phyloP scores from a whole-genome alignment of 345 rosid genomes.

The Eucalyptus marginata region DNA sequence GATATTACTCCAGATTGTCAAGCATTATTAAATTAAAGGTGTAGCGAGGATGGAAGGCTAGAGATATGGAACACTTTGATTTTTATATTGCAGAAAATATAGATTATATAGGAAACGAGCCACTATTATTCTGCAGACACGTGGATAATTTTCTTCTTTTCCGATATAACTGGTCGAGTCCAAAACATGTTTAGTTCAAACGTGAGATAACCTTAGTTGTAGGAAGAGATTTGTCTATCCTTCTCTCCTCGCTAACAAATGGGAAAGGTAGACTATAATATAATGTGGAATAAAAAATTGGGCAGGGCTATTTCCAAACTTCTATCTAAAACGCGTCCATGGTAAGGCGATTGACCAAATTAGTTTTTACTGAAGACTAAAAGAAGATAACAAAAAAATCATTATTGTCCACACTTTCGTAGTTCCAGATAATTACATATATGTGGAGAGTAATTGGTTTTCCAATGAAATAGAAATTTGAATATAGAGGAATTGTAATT shows the following conservation, averaged over 20 bases:
- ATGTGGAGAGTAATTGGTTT: not conserved
- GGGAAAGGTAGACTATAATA: not conserved
- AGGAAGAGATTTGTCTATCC: not conserved
- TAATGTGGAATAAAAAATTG: not conserved
- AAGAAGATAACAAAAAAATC: not conserved
- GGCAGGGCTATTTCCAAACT: not conserved
- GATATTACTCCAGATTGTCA: not conserved
- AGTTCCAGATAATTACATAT: not conserved
- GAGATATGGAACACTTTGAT: not conserved
- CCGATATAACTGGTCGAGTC: not conserved
- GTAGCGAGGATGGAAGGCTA: not conserved
- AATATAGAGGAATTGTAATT: not conserved
- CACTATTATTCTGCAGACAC: not conserved
- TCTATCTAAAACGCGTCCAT: not conserved
- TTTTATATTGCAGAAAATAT: not conserved
- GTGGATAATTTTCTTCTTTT: not conserved
- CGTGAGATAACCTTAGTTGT: not conserved
- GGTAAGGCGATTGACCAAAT: not conserved
- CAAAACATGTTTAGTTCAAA: not conserved
- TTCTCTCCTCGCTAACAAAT: not conserved
- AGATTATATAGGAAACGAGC: not conserved
- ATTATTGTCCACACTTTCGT: not conserved
- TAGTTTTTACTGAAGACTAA: not conserved
- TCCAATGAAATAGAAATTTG: not conserved
- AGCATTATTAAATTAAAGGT: not conserved